phyloP scores from a whole-genome alignment of 2,329 filamentous ascomycete genomes.

The Leptographium wingfieldii region DNA sequence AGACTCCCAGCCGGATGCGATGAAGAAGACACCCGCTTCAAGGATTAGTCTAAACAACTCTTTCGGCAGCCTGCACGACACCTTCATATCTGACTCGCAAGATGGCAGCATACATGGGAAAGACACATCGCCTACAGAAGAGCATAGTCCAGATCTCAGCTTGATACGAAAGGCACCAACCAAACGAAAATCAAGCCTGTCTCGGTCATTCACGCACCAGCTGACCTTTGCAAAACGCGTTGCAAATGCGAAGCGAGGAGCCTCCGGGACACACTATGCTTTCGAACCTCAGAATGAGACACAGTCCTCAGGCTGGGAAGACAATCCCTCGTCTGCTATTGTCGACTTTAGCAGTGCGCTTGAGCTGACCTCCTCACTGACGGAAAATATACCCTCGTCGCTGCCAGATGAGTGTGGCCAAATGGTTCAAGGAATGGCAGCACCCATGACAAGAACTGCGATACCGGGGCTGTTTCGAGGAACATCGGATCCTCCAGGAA shows the following conservation, averaged over 20 bases:
- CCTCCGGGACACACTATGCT: background rate
- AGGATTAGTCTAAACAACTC: constrained; percentile 12
- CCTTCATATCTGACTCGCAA: background rate
- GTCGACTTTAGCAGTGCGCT: background rate
- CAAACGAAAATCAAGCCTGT: background rate
- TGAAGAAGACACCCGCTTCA: background rate
- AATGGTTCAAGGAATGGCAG: background rate
- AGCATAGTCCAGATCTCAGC: constrained; percentile 4
- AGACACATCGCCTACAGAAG: background rate
- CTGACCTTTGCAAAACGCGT: constrained; percentile 1
- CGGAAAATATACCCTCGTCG: constrained; percentile 8
- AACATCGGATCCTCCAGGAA: background rate
- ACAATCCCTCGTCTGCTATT: background rate
- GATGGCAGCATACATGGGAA: background rate
- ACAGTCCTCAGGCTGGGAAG: background rate
- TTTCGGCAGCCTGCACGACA: background rate
- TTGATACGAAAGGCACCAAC: background rate
- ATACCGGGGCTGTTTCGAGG: background rate
- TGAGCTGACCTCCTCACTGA: background rate
- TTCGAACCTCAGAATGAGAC: background rate
- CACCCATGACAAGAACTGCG: background rate
- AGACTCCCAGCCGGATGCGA: constrained; percentile 38
- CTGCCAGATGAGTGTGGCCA: constrained; percentile 10
- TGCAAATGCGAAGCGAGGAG: constrained; percentile 4
- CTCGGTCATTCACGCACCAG: background rate